phyloP scores from a whole-genome alignment of 352 stramenopile species.

The Phytophthora rubi region DNA sequence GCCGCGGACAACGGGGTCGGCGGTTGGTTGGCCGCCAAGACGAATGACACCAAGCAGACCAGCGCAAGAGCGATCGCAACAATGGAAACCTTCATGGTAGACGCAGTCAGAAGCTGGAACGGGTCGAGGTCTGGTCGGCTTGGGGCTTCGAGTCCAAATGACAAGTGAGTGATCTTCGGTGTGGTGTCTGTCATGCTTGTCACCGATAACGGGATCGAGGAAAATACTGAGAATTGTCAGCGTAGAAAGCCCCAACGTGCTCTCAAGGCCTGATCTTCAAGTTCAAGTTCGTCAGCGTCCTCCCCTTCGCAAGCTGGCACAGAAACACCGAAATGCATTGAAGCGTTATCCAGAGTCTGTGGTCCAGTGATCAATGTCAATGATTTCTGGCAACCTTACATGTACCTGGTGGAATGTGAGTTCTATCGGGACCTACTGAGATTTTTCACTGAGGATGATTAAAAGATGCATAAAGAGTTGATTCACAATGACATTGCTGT shows the following conservation, averaged over 20 bases:
- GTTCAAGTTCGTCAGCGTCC: background rate
- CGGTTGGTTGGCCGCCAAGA: slow-evolving; percentile 12
- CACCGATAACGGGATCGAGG: background rate
- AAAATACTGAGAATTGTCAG: background rate
- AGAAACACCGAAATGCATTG: no score
- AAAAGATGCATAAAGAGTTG: no score
- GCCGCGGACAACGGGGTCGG: background rate
- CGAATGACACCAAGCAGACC: slow-evolving; percentile 12
- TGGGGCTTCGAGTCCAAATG: slow-evolving; percentile 4
- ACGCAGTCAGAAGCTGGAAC: background rate
- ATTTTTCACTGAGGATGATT: no score
- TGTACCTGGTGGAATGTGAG: no score
- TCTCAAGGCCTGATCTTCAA: background rate
- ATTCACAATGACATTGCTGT: background rate
- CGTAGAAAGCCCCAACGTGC: background rate
- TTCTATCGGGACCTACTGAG: no score
- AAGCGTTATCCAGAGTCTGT: no score
- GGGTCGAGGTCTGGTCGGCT: background rate
- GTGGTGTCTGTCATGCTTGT: background rate
- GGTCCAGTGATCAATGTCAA: no score
- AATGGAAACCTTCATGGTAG: slow-evolving; percentile 11
- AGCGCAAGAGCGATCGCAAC: slow-evolving; percentile 5
- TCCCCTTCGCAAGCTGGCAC: no score
- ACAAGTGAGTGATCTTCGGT: background rate
- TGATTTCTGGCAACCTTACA: no score